Base-by-base conservation (phyloP, 176 grass and related monocot genomes). In the Tuctoria greenei region DNA sequence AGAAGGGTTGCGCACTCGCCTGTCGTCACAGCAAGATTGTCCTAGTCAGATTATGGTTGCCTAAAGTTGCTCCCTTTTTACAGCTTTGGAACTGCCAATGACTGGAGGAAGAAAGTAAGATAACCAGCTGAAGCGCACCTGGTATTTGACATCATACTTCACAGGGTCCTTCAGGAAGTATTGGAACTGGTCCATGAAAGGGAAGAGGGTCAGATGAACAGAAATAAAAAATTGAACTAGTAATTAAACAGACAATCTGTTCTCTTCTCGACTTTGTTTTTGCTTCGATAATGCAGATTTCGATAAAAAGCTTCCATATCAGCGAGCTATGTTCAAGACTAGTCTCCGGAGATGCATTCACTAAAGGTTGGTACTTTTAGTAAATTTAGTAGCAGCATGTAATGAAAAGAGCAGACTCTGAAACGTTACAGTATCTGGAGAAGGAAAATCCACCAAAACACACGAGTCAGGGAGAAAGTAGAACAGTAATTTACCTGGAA, bases 61-160 rank as follows among this genome's bases (percentile, higher is more conserved):
- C 55, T 58, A 13, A 6, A 20, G 38, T 40, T n/a, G 8, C 23
- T 68, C 28, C 26, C 35, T 64, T 6, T 58, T n/a, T 11, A 21
- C 7, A 6, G 24, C 11, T 81, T n/a, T 16, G 37, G 42, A 15
- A 25, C 10, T 4, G n/a, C 16, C 20, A 42, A 27, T 10, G 17
- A 15, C 12, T 24, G 34, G 21, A 31, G 56, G 10, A 24, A 49
- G 72, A 42, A 62, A 26, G 3, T 56, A 28, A 17, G 5, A 9
- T 10, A 68, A 46, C 0, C 24, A 57, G 44, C 73, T 23, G 41
- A 80, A 49, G 27, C 35, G 7, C 57, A 89, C 90, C 90, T 93
- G 90, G 35, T 93, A 93, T 61, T 93, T 89, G 16, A 93, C 90
- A 56, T 93, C 90, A 81, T 93, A 90, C 64, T 93, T 93, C 24